These are phyloP conservation scores for Fusarium incarnatum DNA, from an alignment of 2,329 filamentous ascomycete species.

Conservation along the genomic window DNA sequence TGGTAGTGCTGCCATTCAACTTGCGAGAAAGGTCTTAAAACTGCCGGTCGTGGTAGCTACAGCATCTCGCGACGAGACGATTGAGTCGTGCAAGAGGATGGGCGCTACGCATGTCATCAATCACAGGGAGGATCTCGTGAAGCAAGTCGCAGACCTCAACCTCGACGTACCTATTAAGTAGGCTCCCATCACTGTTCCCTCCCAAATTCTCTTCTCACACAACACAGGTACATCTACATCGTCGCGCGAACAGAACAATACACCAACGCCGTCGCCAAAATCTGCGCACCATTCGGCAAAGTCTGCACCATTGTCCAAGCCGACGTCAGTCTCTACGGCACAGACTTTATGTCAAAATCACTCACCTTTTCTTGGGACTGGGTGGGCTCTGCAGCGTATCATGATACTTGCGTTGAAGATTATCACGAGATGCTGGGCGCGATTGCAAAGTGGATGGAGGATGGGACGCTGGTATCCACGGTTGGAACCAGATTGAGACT, in stretches of 20 bases:
- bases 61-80: not conserved
- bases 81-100: not conserved
- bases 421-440: not conserved
- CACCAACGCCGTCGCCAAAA: not conserved
- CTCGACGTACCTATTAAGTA: not conserved
- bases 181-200: not conserved
- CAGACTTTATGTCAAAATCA: slow-evolving; percentile 4
- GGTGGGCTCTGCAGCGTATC: slow-evolving; percentile 4
- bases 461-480: not conserved
- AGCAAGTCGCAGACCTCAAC: not conserved
- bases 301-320: slow-evolving; percentile 4
- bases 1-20: slow-evolving; percentile 1
- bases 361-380: not conserved
- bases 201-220: too few species aligned
- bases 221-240: not conserved
- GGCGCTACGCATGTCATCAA: not conserved
- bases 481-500: not conserved
- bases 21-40: not conserved
- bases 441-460: not conserved
- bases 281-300: slow-evolving; percentile 1
- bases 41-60: not conserved
- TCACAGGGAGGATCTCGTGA: not conserved
- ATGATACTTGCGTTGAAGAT: not conserved
- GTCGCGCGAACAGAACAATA: slow-evolving; percentile 2
- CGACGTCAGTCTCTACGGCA: not conserved